Evolutionary conservation across 352 stramenopile genomes (phyloP).

Genomic region (Aphanomyces astaci): DNA sequence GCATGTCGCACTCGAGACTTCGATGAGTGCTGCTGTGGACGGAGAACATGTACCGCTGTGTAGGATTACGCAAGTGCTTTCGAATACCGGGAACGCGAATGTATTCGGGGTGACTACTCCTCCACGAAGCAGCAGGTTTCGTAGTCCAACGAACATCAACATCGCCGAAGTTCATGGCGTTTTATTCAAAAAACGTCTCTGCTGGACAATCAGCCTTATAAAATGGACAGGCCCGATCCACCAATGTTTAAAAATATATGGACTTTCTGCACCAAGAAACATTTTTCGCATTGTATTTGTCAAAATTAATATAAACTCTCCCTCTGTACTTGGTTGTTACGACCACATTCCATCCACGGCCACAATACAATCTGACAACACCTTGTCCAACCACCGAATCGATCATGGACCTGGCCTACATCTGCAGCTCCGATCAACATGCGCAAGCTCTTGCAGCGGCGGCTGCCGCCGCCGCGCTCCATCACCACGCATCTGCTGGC

Average conservation of each 20-base stretch:
- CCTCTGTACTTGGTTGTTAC: not conserved
- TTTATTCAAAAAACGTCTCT: not conserved
- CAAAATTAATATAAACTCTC: not conserved
- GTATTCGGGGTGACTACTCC: not conserved
- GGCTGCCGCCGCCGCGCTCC: too few species aligned
- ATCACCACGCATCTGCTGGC: not conserved
- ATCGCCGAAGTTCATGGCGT: not conserved
- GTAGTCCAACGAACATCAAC: not conserved
- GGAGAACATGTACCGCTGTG: not conserved
- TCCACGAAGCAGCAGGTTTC: not conserved
- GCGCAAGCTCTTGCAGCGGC: not conserved
- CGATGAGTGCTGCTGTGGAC: not conserved
- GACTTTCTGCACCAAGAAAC: too few species aligned
- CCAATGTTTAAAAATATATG: not conserved
- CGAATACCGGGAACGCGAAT: not conserved
- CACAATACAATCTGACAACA: not conserved
- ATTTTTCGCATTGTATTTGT: too few species aligned
- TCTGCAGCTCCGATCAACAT: not conserved
- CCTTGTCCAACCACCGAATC: not conserved
- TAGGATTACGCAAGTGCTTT: not conserved
- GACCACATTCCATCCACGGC: not conserved
- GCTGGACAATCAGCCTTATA: too few species aligned
- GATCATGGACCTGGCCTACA: not conserved
- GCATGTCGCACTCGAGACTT: not conserved
- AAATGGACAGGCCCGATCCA: not conserved